phyloP scores from a whole-genome alignment of 441 rosid genomes.

The Erodium trifolium region DNA sequence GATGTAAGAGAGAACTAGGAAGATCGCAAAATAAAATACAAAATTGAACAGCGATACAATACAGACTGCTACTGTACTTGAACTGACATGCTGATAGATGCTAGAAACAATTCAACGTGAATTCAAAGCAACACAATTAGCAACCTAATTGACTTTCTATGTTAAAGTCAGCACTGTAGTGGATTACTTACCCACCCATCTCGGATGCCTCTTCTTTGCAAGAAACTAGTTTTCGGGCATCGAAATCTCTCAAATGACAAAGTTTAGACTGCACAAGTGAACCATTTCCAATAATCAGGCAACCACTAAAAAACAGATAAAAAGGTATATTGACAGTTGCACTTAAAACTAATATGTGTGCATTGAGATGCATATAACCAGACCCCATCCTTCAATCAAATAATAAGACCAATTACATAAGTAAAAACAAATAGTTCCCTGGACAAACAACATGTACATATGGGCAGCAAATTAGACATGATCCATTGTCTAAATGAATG shows the following conservation, averaged over 20 bases:
- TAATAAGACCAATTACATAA: neutral
- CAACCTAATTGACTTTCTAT: neutral
- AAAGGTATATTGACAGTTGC: neutral
- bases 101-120: neutral
- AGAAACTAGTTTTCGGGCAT: conserved; percentile 44
- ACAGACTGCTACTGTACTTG: neutral
- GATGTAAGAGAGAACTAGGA: neutral
- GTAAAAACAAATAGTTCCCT: neutral
- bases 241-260: conserved; percentile 65
- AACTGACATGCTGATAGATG: neutral
- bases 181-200: conserved; percentile 81
- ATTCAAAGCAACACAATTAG: neutral
- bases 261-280: conserved; percentile 58
- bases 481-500: neutral
- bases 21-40: neutral
- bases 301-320: conserved; percentile 8
- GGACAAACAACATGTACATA: neutral
- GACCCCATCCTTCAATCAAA: neutral
- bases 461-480: conserved; percentile 1
- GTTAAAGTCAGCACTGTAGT: neutral
- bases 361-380: neutral
- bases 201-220: conserved; percentile 77
- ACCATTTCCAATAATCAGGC: conserved; percentile 15
- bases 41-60: neutral
- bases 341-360: neutral